Conservation (phyloP, 331 rosid genomes). For the Quercus lobata region DNA sequence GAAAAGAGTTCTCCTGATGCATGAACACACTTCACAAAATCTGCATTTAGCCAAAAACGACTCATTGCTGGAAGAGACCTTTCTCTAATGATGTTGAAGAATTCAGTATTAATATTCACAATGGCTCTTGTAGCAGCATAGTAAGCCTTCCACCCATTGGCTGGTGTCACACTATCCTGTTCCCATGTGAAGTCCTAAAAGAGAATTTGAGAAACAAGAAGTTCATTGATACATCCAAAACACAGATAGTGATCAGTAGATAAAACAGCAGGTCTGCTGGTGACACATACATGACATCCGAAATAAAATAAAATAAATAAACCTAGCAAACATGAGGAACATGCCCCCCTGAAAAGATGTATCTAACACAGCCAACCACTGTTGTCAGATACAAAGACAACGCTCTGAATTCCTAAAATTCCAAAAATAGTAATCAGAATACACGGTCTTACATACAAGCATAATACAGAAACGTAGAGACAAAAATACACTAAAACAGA, state of each 20-base stretch:
- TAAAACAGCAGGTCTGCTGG: not conserved
- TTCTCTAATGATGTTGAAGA: conserved; percentile 82
- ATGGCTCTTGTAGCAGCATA: conserved; percentile 97
- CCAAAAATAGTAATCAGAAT: not conserved
- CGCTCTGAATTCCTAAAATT: not conserved
- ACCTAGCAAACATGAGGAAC: not conserved
- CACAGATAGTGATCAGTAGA: not conserved
- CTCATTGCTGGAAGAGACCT: conserved; percentile 79
- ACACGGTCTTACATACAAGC: not conserved
- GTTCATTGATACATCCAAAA: not conserved
- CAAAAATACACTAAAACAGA: too few species aligned
- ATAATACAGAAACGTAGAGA: too few species aligned
- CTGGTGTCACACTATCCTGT: conserved; percentile 74
- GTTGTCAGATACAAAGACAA: not conserved
- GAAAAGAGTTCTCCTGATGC: conserved; percentile 90
- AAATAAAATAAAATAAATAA: too few species aligned
- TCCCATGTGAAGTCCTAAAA: conserved; percentile 91
- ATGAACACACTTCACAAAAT: conserved; percentile 94
- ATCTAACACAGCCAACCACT: not conserved
- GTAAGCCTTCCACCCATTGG: conserved; percentile 97
- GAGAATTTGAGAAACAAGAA: conserved; percentile 24
- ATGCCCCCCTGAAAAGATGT: not conserved
- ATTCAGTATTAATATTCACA: conserved; percentile 75
- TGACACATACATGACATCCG: not conserved
- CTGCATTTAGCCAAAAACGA: conserved; percentile 89